A percentile compares a stretch with the other conserved stretches of the same genome.
Conservation (phyloP, 495 filamentous ascomycete species). For the Daldinia loculata region DNA sequence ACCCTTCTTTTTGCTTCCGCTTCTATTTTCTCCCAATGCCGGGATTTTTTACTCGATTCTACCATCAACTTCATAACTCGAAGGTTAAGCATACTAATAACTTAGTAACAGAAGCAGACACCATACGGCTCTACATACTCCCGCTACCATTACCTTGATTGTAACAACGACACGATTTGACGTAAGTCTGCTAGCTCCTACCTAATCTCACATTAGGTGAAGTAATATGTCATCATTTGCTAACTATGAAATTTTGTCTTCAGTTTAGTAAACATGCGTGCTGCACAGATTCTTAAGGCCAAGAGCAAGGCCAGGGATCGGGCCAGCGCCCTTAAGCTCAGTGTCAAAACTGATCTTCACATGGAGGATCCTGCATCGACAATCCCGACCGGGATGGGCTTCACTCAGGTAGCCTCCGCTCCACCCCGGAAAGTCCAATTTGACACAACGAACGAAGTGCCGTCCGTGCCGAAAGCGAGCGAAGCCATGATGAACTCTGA, state of each 20-base stretch:
- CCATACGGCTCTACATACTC: neutral
- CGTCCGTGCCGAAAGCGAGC: neutral
- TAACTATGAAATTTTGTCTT: neutral
- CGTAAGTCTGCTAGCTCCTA: neutral
- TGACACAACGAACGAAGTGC: neutral
- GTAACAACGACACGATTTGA: neutral
- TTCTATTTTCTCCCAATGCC: too few species aligned
- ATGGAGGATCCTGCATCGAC: neutral
- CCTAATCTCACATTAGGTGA: neutral
- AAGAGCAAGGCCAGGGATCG: neutral
- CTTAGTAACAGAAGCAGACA: neutral
- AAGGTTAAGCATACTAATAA: neutral
- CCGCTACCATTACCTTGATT: neutral
- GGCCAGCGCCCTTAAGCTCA: slow-evolving; percentile 10
- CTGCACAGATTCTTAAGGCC: slow-evolving; percentile 6
- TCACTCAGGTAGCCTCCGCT: slow-evolving; percentile 1
- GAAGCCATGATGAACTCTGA: slow-evolving; percentile 27
- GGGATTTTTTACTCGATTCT: too few species aligned
- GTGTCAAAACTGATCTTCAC: slow-evolving; percentile 2
- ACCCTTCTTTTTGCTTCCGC: too few species aligned
- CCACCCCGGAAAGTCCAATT: slow-evolving; percentile 5
- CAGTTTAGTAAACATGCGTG: slow-evolving; percentile 17
- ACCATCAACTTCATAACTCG: neutral
- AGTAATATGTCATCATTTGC: neutral
- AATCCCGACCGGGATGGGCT: neutral